phyloP scores from a whole-genome alignment of 2,329 filamentous ascomycete genomes.

The Trematosphaeria pertusa region DNA sequence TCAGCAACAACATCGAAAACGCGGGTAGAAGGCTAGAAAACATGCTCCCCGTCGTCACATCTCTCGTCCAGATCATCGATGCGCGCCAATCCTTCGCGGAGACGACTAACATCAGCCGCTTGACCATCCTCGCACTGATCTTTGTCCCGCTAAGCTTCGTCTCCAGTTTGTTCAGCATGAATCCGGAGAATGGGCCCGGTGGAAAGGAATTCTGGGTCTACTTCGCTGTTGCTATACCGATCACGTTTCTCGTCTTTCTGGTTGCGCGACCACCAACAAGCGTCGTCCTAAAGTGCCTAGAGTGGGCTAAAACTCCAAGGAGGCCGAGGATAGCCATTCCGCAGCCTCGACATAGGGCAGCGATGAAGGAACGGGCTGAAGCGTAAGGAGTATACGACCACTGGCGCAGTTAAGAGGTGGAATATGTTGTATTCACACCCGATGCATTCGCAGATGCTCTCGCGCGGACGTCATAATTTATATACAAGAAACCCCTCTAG shows the following conservation, averaged over 20 bases:
- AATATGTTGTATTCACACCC: no score
- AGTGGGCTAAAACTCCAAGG: neutral
- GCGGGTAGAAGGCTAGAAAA: constrained; percentile 14
- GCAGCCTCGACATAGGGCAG: no score
- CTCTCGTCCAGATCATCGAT: constrained; percentile 28
- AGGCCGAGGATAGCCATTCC: neutral
- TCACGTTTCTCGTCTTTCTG: constrained; percentile 13
- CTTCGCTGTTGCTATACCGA: constrained; percentile 20
- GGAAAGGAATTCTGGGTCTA: constrained; percentile 24
- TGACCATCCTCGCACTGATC: constrained; percentile 27
- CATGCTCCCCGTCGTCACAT: constrained; percentile 25
- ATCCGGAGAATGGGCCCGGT: constrained; percentile 13
- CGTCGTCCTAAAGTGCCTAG: neutral
- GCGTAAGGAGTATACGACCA: no score
- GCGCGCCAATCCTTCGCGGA: constrained; percentile 24
- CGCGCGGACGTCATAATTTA: no score
- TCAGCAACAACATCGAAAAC: constrained; percentile 10
- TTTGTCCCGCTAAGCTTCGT: constrained; percentile 28
- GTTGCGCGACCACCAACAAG: constrained; percentile 17
- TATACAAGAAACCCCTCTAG: no score
- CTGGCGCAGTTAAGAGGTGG: no score
- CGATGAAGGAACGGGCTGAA: no score
- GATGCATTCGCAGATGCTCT: no score
- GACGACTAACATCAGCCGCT: constrained; percentile 22
- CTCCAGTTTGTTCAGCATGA: constrained; percentile 30